Evolutionary conservation across 2,329 filamentous ascomycete species (phyloP).

Genomic region (Alternaria arbusti): DNA sequence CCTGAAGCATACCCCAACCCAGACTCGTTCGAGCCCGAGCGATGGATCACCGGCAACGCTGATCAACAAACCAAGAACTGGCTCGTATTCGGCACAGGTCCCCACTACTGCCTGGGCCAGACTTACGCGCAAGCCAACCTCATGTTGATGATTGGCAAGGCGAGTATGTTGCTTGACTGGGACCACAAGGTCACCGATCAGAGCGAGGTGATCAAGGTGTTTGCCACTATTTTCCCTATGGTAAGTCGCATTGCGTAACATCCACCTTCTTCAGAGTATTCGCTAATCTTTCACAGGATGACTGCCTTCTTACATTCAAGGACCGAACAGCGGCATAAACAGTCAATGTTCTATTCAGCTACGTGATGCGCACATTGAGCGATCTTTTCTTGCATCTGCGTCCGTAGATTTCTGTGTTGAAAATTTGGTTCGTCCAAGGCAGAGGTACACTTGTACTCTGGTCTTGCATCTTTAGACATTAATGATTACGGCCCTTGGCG

Average conservation of each 20-base stretch:
- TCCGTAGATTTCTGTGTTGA: slow-evolving; percentile 18
- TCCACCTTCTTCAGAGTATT: slow-evolving; percentile 1
- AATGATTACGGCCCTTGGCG: slow-evolving; percentile 35
- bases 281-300: slow-evolving; percentile 64
- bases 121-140: slow-evolving; percentile 89
- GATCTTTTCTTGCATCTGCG: slow-evolving; percentile 33
- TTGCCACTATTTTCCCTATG: slow-evolving; percentile 97
- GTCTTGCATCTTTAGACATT: slow-evolving; percentile 31
- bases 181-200: slow-evolving; percentile 80
- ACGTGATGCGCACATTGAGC: slow-evolving; percentile 31
- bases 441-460: slow-evolving; percentile 11
- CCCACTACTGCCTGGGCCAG: slow-evolving; percentile 96
- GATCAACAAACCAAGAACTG: slow-evolving; percentile 95
- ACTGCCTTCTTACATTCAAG: slow-evolving; percentile 79
- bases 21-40: slow-evolving; percentile 65
- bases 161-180: slow-evolving; percentile 86
- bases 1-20: slow-evolving; percentile 90
- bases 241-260: slow-evolving; percentile 58
- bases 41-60: slow-evolving; percentile 80
- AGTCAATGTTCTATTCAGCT: slow-evolving; percentile 5
- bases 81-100: slow-evolving; percentile 92
- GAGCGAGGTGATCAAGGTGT: slow-evolving; percentile 97
- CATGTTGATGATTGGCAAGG: slow-evolving; percentile 88
- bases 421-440: slow-evolving; percentile 24
- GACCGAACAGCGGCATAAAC: slow-evolving; percentile 34